Evolutionary conservation across 352 stramenopile species (phyloP).

Genomic region (Globisporangium radiosum): DNA sequence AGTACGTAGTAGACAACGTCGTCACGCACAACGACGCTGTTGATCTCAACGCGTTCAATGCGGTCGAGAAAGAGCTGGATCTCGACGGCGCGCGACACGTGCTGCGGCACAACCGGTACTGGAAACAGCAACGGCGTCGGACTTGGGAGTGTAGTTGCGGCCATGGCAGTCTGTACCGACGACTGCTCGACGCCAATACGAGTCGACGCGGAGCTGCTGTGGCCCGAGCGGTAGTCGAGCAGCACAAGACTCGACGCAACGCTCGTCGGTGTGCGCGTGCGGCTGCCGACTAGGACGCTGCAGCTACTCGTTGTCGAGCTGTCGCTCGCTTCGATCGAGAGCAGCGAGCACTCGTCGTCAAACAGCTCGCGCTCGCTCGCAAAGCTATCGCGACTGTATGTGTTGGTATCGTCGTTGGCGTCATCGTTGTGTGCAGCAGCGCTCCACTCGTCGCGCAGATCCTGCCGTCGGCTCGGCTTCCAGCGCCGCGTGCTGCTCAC

Average conservation of each 20-base stretch:
- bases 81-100: constrained; percentile 45
- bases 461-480: not conserved
- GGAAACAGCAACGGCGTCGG: constrained; percentile 34
- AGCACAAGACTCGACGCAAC: constrained; percentile 3
- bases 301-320: not conserved
- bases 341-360: not conserved
- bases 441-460: not conserved
- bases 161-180: constrained; percentile 19
- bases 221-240: constrained; percentile 3
- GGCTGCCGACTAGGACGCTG: not conserved
- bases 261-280: not conserved
- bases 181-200: not conserved
- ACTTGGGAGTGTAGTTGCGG: constrained; percentile 16
- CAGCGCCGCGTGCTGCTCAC: not conserved
- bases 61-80: constrained; percentile 47
- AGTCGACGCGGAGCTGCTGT: not conserved
- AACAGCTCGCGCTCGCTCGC: no score
- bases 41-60: constrained; percentile 56
- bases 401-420: not conserved
- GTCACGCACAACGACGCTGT: constrained; percentile 35
- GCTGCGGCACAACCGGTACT: constrained; percentile 36
- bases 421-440: not conserved
- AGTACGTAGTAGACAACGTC: constrained; percentile 56
- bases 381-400: no score
- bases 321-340: not conserved